A percentile compares a stretch with the other conserved stretches of the same genome.
These are phyloP conservation scores for Physaria fendleri DNA, from an alignment of 345 rosid species.

Conservation along the genomic window DNA sequence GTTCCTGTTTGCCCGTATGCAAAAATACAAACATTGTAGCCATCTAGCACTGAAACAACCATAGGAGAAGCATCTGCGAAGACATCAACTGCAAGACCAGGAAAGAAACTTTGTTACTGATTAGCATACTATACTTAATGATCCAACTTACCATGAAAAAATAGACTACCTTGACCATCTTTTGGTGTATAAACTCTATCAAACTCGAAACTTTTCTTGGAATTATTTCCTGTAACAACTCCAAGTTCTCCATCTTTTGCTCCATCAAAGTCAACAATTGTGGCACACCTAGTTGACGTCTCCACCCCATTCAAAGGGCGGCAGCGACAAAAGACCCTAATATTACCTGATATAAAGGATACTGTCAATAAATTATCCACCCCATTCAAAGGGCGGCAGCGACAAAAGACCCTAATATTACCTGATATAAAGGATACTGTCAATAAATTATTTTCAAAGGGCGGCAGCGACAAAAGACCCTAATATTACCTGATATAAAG, in stretches of 20 bases:
- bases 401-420: constrained; percentile 91
- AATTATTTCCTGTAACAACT: constrained; percentile 49
- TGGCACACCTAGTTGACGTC: constrained; percentile 47
- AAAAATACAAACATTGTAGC: constrained; percentile 94
- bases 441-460: constrained; percentile 89
- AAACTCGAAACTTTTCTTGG: constrained; percentile 69
- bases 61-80: constrained; percentile 85
- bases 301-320: constrained; percentile 80
- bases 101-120: neutral
- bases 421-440: too few relatives aligned
- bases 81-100: constrained; percentile 60
- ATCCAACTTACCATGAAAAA: neutral
- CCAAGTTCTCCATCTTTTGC: constrained; percentile 91
- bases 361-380: too few relatives aligned
- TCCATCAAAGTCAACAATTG: constrained; percentile 65
- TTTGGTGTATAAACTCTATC: constrained; percentile 80
- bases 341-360: constrained; percentile 78
- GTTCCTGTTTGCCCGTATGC: constrained; percentile 99
- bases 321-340: constrained; percentile 93
- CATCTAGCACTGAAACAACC: constrained; percentile 89
- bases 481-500: constrained; percentile 68
- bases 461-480: constrained; percentile 96
- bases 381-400: constrained; percentile 80
- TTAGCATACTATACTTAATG: neutral
- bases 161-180: constrained; percentile 80